Evolutionary conservation across 352 stramenopile species (phyloP).

Genomic region (Globisporangium barbulae): DNA sequence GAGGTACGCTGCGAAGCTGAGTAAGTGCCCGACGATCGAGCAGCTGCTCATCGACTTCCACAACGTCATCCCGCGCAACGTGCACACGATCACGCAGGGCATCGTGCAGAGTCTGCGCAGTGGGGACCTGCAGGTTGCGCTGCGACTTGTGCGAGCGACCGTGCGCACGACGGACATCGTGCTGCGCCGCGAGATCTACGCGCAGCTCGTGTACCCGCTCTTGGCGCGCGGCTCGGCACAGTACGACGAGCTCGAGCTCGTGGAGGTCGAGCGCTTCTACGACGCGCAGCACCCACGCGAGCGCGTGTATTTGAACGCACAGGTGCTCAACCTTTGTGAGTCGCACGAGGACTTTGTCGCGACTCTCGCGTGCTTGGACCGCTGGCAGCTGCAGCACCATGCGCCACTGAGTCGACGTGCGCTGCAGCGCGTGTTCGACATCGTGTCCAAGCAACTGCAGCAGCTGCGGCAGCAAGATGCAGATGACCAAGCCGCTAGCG

Average conservation of each 20-base stretch:
- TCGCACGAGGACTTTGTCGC: conserved; percentile 60
- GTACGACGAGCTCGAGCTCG: conserved; percentile 38
- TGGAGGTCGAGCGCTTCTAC: conserved; percentile 61
- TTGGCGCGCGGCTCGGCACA: conserved; percentile 29
- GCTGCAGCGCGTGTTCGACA: conserved; percentile 51
- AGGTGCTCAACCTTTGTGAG: conserved; percentile 69
- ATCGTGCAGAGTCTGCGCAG: conserved; percentile 45
- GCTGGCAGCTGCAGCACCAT: conserved; percentile 45
- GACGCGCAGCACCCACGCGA: conserved; percentile 41
- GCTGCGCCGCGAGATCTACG: conserved; percentile 56
- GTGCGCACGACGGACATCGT: conserved; percentile 36
- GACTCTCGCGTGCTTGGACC: conserved; percentile 55
- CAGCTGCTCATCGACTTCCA: conserved; percentile 55
- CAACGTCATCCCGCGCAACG: conserved; percentile 45
- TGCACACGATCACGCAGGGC: conserved; percentile 44
- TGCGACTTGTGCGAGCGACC: conserved; percentile 44
- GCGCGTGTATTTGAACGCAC: conserved; percentile 40
- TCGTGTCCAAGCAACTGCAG: conserved; percentile 53
- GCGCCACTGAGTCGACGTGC: conserved; percentile 43
- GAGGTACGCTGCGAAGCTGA: conserved; percentile 22
- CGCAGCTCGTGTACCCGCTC: conserved; percentile 61
- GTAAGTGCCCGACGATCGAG: conserved; percentile 47
- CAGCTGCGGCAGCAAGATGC: conserved; percentile 23
- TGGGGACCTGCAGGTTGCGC: conserved; percentile 43
- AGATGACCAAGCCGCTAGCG: neutral